phyloP scores from a whole-genome alignment of 768 basidiomycete species.

The Sarcodon sp. region DNA sequence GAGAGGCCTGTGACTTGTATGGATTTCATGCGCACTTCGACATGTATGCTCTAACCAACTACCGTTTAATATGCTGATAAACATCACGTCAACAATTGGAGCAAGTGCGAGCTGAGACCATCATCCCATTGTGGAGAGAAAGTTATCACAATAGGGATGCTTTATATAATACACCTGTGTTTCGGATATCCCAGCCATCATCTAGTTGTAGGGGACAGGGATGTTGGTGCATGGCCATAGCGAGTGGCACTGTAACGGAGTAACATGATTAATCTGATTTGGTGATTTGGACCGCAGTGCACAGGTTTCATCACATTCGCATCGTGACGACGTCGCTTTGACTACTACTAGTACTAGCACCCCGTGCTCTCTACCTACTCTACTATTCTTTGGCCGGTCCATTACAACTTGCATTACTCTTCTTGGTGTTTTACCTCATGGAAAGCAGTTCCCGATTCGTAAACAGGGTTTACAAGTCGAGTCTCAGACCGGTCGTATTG shows the following conservation, averaged over 20 bases:
- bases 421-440: neutral
- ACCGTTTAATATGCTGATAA: neutral
- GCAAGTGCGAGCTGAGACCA: neutral
- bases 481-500: neutral
- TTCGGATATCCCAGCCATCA: too few relatives aligned
- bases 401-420: neutral
- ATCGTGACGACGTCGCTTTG: neutral
- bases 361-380: neutral
- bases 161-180: too few relatives aligned
- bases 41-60: neutral
- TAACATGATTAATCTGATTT: neutral
- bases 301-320: neutral
- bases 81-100: neutral
- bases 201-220: too few relatives aligned
- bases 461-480: neutral
- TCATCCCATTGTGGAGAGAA: neutral
- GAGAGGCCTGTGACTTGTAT: neutral
- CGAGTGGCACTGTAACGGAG: neutral
- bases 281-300: neutral
- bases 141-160: neutral
- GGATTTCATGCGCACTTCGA: neutral
- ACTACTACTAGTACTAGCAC: neutral
- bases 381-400: neutral
- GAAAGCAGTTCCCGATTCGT: neutral
- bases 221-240: too few relatives aligned